Base-by-base conservation (phyloP, 2,329 filamentous ascomycete genomes). In the Dendryphion nanum region DNA sequence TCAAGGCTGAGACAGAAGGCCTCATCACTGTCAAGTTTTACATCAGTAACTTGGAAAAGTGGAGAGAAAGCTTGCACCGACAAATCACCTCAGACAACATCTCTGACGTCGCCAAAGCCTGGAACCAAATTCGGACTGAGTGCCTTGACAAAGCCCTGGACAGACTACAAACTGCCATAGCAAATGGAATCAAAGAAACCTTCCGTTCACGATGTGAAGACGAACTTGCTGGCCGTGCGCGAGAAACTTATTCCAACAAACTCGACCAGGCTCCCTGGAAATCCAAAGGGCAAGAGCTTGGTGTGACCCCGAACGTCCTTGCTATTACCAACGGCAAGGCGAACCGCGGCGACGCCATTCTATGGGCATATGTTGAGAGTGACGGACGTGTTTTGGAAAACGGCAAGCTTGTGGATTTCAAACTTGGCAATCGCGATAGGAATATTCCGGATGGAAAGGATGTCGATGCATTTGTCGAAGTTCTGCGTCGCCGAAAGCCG, bases 251-350 rank as follows among this genome's bases (percentile, higher is more conserved):
- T 66, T 86, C 84, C 30, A 84, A 86, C 65, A 86, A 89, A 61
- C 80, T 98, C 17, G 93, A 98, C 57, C 93, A 98, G 67, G 90
- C 93, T 6, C 93, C 93, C 0, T 95, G 90, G 70, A 95, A 96
- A 66, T 90, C 93, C 4, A 90, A 91, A 67, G 90, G 89, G 7
- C 89, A 96, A 79, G 79, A 89, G 15, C 74, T 95, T 26, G 93
- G 93, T 18, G 95, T 90, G 0, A 79, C 85, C 5, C 90, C 93
- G 31, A 85, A 91, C 20, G 89, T 96, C 4, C 77, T 98, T 33
- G 81, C 90, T 4, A 69, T 98, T 16, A 91, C 90, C 3, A 94
- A 90, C 53, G 93, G 93, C 37, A 83, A 83, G 64, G 88, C 86
- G 12, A 81, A 86, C 51, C 81, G 89, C 29, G 77, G 77, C 26